Percentiles rank a stretch among this genome's conserved stretches.
phyloP scores from a whole-genome alignment of 1,139 yeast genomes.

The Taiozyma sp. region DNA sequence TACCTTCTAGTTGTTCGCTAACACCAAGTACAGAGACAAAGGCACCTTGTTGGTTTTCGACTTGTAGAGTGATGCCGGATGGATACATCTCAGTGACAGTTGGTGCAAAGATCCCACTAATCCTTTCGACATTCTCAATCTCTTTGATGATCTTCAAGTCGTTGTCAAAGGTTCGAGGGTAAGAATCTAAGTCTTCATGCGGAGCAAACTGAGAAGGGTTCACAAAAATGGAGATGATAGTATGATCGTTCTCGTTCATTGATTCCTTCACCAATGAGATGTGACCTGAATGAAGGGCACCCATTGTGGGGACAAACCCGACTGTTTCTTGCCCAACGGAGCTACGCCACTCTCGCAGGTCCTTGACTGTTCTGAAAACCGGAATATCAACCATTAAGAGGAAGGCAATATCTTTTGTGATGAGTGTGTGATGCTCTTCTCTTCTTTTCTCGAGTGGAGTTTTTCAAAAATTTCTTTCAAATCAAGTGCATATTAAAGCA shows the following conservation, averaged over 20 bases:
- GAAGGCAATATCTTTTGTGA: too few relatives aligned
- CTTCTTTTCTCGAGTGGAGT: too few relatives aligned
- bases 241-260: constrained; percentile 53
- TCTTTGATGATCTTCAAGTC: constrained; percentile 50
- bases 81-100: constrained; percentile 86
- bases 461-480: too few relatives aligned
- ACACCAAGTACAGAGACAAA: constrained; percentile 82
- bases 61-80: constrained; percentile 72
- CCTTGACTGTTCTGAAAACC: constrained; percentile 11
- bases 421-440: background rate
- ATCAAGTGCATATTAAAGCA: too few relatives aligned
- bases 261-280: constrained; percentile 41
- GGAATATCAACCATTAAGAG: background rate
- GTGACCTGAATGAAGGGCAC: constrained; percentile 35
- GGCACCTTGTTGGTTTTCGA: constrained; percentile 65
- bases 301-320: constrained; percentile 32
- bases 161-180: constrained; percentile 75
- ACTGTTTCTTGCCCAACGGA: constrained; percentile 6
- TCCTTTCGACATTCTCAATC: constrained; percentile 18
- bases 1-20: constrained; percentile 86
- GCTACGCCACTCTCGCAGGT: constrained; percentile 16
- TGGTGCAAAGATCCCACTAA: constrained; percentile 70
- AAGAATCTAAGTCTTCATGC: constrained; percentile 78
- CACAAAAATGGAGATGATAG: constrained; percentile 87
- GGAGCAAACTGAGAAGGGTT: constrained; percentile 98